Conservation (phyloP, 2,329 filamentous ascomycete genomes). For the Penicillium sp. region DNA sequence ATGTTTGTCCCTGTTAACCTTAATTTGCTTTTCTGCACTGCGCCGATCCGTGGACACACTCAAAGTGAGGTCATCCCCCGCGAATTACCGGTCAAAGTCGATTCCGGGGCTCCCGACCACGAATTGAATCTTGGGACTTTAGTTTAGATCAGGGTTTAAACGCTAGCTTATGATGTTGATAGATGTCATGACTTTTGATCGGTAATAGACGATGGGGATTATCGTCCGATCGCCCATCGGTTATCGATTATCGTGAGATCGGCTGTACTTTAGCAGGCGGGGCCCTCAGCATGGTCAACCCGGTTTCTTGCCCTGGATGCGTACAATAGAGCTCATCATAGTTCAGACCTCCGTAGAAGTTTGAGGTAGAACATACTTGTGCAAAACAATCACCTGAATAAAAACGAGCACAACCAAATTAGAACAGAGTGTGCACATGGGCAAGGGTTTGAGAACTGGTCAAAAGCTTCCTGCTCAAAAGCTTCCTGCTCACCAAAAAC, state of each 20-base stretch:
- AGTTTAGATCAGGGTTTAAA: background rate
- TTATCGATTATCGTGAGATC: background rate
- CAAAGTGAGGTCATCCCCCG: conserved; percentile 17
- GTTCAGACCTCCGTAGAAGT: background rate
- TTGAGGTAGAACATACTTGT: background rate
- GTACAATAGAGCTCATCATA: background rate
- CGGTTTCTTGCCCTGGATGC: background rate
- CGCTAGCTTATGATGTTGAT: background rate
- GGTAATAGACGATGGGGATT: too few relatives aligned
- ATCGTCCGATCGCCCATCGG: background rate
- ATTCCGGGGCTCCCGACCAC: conserved; percentile 17
- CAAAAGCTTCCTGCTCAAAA: too few relatives aligned
- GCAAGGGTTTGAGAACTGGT: too few relatives aligned
- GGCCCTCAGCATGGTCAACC: background rate
- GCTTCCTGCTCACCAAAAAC: background rate
- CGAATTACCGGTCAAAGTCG: background rate
- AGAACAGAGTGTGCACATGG: background rate
- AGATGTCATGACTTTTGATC: conserved; percentile 6
- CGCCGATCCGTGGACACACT: conserved; percentile 19
- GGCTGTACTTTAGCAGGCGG: background rate
- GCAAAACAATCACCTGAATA: background rate
- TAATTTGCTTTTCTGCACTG: conserved; percentile 6
- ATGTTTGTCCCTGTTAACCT: conserved; percentile 11
- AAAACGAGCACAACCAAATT: background rate
- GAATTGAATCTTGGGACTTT: conserved; percentile 19